These are phyloP conservation scores for Naganishia albida DNA, from an alignment of 1,284 basidiomycete genomes.

Conservation along the genomic window DNA sequence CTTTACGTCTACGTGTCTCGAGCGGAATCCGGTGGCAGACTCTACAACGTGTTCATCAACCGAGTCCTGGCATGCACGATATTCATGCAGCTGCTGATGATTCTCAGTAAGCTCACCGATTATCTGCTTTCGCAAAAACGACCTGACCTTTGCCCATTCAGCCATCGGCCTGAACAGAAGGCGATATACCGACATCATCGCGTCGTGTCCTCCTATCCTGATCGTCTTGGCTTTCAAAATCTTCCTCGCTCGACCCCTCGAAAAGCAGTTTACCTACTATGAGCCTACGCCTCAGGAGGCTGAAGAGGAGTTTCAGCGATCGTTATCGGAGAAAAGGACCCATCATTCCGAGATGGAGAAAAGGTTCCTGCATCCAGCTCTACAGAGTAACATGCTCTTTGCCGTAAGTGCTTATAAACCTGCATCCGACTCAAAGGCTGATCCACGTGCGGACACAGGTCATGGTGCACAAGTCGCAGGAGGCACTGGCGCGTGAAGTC, in stretches of 20 bases:
- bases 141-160: slow-evolving; percentile 43
- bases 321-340: slow-evolving; percentile 49
- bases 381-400: slow-evolving; percentile 53
- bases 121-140: not conserved
- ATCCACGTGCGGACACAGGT: slow-evolving; percentile 28
- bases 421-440: not conserved
- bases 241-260: slow-evolving; percentile 69
- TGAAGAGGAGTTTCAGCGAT: slow-evolving; percentile 41
- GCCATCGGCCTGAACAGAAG: slow-evolving; percentile 81
- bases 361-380: slow-evolving; percentile 58
- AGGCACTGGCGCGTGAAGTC: slow-evolving; percentile 47
- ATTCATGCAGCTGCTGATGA: slow-evolving; percentile 81
- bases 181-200: slow-evolving; percentile 61
- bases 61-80: slow-evolving; percentile 72
- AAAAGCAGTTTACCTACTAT: slow-evolving; percentile 72
- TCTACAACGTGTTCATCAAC: slow-evolving; percentile 91
- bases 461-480: slow-evolving; percentile 55
- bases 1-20: slow-evolving; percentile 88
- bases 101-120: slow-evolving; percentile 67
- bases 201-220: slow-evolving; percentile 69
- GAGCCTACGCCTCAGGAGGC: slow-evolving; percentile 54
- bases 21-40: slow-evolving; percentile 85
- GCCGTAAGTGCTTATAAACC: slow-evolving; percentile 35
- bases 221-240: slow-evolving; percentile 77
- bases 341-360: slow-evolving; percentile 55